Conservation (phyloP, 2,329 filamentous ascomycete genomes). For the Leptoxyphium fumago region DNA sequence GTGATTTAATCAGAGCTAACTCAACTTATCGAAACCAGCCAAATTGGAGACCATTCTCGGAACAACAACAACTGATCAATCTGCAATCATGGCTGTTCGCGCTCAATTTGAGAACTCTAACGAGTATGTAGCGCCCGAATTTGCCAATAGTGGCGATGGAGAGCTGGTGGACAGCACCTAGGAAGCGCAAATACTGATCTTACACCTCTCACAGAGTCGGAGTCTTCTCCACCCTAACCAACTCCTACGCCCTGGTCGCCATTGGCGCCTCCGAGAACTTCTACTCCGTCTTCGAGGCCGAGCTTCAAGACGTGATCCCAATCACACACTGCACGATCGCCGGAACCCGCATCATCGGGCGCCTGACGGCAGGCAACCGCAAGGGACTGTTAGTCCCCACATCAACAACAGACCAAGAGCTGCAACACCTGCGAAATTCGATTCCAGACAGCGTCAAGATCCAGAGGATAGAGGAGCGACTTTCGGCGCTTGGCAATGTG, state of each 20-base stretch:
- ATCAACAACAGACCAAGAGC: conserved; percentile 91
- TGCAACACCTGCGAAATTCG: conserved; percentile 91
- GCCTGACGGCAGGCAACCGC: conserved; percentile 90
- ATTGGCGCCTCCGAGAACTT: conserved; percentile 97
- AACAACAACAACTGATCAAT: neutral
- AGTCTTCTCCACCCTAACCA: conserved; percentile 92
- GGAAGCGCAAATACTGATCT: conserved; percentile 4
- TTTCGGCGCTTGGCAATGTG: conserved; percentile 91
- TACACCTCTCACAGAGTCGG: conserved; percentile 52
- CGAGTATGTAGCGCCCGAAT: conserved; percentile 41
- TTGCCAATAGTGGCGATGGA: no score
- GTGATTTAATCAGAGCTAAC: no score
- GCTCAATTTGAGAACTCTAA: conserved; percentile 76
- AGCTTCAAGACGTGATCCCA: conserved; percentile 92
- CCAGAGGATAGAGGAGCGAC: conserved; percentile 90
- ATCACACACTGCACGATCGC: conserved; percentile 95
- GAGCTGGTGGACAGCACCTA: neutral
- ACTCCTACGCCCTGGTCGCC: conserved; percentile 89
- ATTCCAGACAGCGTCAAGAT: conserved; percentile 86
- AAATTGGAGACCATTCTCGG: neutral
- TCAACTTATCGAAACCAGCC: neutral
- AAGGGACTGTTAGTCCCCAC: conserved; percentile 94
- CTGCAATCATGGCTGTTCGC: conserved; percentile 35
- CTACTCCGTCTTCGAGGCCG: conserved; percentile 96
- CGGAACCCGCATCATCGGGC: conserved; percentile 87